These are phyloP conservation scores for Linnemannia elongata DNA, from an alignment of 192 early-diverging fungal genomes.

Conservation along the genomic window DNA sequence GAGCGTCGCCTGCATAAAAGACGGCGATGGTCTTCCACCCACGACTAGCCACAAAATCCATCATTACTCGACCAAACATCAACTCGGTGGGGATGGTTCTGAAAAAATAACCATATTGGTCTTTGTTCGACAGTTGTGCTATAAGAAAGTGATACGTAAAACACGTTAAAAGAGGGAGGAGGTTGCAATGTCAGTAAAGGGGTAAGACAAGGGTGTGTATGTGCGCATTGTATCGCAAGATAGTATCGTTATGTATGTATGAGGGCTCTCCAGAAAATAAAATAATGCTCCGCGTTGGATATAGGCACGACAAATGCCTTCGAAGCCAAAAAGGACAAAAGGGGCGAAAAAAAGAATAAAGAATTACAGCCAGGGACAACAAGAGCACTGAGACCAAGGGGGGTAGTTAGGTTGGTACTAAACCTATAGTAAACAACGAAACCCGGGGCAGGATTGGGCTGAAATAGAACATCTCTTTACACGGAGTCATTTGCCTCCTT, in stretches of 20 bases:
- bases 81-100: slow-evolving; percentile 67
- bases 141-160: slow-evolving; percentile 7
- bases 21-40: slow-evolving; percentile 62
- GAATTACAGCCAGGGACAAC: background rate
- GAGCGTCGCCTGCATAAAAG: slow-evolving; percentile 61
- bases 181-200: background rate
- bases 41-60: slow-evolving; percentile 61
- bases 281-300: background rate
- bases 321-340: background rate
- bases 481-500: background rate
- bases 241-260: background rate
- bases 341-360: background rate
- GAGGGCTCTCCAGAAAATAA: background rate
- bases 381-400: background rate
- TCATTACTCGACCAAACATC: slow-evolving; percentile 62
- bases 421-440: background rate
- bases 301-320: background rate
- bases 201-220: background rate
- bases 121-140: slow-evolving; percentile 64
- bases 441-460: background rate
- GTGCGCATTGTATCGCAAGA: background rate
- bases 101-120: slow-evolving; percentile 64
- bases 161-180: background rate
- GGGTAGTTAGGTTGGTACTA: background rate
- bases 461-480: background rate